These are phyloP conservation scores for Syzygium jambos DNA, from an alignment of 345 rosid species.

Conservation along the genomic window DNA sequence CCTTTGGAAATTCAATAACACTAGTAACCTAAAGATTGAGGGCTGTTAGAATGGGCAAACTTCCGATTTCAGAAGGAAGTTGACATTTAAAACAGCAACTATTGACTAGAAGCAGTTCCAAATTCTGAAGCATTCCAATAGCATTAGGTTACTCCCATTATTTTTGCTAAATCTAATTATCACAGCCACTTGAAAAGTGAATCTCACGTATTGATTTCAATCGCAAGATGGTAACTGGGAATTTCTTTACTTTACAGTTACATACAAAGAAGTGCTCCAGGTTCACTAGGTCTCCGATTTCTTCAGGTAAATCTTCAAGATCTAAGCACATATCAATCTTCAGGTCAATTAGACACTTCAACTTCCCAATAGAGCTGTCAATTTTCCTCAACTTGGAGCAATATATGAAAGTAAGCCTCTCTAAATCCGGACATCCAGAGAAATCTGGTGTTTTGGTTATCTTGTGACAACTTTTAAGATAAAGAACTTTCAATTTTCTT, in stretches of 20 bases:
- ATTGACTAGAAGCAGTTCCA: background rate
- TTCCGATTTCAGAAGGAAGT: background rate
- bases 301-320: background rate
- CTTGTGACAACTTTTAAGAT: rapidly evolving
- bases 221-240: background rate
- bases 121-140: background rate
- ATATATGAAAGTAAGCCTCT: background rate
- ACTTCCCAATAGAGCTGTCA: background rate
- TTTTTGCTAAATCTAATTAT: no score
- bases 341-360: background rate
- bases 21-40: background rate
- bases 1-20: background rate
- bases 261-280: background rate
- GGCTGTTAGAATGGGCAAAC: background rate
- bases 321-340: background rate
- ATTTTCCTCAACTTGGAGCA: background rate
- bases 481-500: background rate
- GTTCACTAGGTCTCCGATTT: background rate
- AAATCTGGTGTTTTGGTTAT: background rate
- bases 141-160: background rate
- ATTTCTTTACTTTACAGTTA: background rate
- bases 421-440: background rate
- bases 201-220: background rate
- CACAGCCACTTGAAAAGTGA: background rate
- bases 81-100: background rate